phyloP scores from a whole-genome alignment of 2,329 filamentous ascomycete genomes.

The Hypoxylon sp. region DNA sequence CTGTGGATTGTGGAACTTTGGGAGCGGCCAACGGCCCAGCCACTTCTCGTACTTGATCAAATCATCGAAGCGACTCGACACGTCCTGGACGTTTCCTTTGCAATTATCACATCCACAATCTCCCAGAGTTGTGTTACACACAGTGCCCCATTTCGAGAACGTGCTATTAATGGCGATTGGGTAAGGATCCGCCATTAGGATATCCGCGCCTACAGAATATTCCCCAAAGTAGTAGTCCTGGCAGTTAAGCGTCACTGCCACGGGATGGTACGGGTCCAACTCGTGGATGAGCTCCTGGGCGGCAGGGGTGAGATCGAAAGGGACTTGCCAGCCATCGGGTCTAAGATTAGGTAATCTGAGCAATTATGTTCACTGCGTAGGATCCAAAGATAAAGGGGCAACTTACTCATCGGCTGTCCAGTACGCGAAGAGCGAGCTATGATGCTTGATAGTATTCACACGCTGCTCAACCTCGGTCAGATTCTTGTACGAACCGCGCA shows the following conservation, averaged over 20 bases:
- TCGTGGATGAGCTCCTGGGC: conserved; percentile 58
- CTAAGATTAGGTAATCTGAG: conserved; percentile 41
- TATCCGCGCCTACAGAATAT: conserved; percentile 69
- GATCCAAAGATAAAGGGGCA: not conserved
- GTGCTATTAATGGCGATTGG: conserved; percentile 70
- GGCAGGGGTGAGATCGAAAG: conserved; percentile 62
- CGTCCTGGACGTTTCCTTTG: conserved; percentile 65
- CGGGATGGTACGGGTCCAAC: conserved; percentile 73
- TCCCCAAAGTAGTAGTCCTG: conserved; percentile 71
- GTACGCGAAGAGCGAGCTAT: conserved; percentile 61
- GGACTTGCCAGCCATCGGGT: conserved; percentile 70
- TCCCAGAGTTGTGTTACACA: conserved; percentile 71
- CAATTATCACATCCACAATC: conserved; percentile 76
- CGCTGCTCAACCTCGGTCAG: conserved; percentile 58
- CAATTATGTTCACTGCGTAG: not conserved
- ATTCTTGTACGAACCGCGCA: conserved; percentile 63
- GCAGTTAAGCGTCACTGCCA: conserved; percentile 73
- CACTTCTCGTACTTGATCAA: conserved; percentile 58
- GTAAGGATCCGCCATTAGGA: conserved; percentile 73
- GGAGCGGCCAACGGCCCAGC: conserved; percentile 59
- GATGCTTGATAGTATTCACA: conserved; percentile 58
- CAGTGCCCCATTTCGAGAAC: conserved; percentile 69
- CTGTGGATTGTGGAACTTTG: conserved; percentile 63
- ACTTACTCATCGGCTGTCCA: conserved; percentile 63
- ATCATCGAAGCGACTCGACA: conserved; percentile 60